Base-by-base conservation (phyloP, 2,329 filamentous ascomycete genomes). In the Purpureocillium lavendulum region DNA sequence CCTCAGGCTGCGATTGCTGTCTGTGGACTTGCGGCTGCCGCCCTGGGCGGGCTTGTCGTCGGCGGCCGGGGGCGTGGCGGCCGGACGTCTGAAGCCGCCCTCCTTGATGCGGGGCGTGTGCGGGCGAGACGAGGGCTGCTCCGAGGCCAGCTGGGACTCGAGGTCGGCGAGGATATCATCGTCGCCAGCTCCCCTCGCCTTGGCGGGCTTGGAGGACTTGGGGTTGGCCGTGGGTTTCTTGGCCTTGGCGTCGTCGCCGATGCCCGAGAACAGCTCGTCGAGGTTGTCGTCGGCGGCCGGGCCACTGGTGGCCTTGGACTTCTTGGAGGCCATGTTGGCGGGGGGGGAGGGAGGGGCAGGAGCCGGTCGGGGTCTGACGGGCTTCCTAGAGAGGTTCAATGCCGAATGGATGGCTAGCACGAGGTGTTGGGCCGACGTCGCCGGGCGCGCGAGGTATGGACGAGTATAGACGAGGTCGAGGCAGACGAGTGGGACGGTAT, bases 91-190 rank as follows among this genome's bases (percentile, higher is more conserved):
- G 30, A 63, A 57, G 14, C 64, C 60, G 40, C 67, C 61, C 44
- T 73, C 77, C 49, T 77, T 75, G 56, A 79, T 60, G 50, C 86
- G 84, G 30, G 90, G 92, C 2, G 90, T 97, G 53, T 86, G 82
- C 13, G 90, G 86, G 35, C 89, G 80, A 47, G 80, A 80, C 30
- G 84, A 75, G 26, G 85, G 75, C 55, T 82, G 71, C 59, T 85
- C 80, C 39, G 77, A 73, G 52, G 79, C 86, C 33, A 94, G 77
- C 56, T 77, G 64, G 51, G 60, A 64, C 59, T 94, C 87, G 45
- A 97, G 77, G 52, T 96, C 89, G 45, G 88, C 88, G 30, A 97
- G 75, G 42, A 90, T 79, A 58, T 95, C 88, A 51, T 86, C 75
- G 52, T 82, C 73, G 50, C 60, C 73, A 50, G 21, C 21, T 59